Evolutionary conservation across 345 rosid genomes (phyloP), one percentile per base, ranked within the genome.

Genomic region (Linum usitatissimum): DNA sequence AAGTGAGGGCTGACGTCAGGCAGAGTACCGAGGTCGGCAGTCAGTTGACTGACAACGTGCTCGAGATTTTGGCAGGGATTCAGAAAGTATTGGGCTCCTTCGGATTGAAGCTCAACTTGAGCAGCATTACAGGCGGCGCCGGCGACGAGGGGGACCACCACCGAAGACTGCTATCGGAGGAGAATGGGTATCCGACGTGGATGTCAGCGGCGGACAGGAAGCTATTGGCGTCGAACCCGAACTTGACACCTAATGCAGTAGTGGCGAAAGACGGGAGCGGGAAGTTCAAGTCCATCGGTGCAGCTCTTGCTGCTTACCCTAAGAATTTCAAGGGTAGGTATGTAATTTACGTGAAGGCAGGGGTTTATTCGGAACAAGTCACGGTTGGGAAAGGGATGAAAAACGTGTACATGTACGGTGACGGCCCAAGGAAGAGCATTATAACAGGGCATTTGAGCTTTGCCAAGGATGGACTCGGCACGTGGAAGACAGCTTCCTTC

Each of bases 401-500:
- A 10, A 64, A 70, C 18, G 68, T 70, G 60, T 53, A 55, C 31
- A 64, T 70, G 68, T 70, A 66, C 21, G 75, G 75, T n/a, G 75
- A 71, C 28, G 75, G 71, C 5, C 57, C 75, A 3, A 54, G 68
- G 57, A 58, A 28, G 30, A 63, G 68, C 54, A 53, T 72, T 10
- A 31, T 72, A 60, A 72, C 71, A 0, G 75, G 72, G 34, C 60
- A 57, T 51, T 68, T 48, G 63, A 73, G 66, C 59, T 68, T 59
- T 15, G 55, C 21, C 0, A 59, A 66, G 30, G 20, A 59, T 9
- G 72, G 72, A 13, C 1, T 73, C 0, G 61, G 59, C 60, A 68
- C 72, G 20, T 68, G 65, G 65, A 73, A 60, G 55, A 73, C 76
- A 9, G 76, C 76, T 51, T 64, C 76, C 6, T 68, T 73, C 14